Evolutionary conservation across 31 red algal genomes (phyloP), one percentile per base, ranked within the genome.

Genomic region (Odonthalia washingtoniensis): DNA sequence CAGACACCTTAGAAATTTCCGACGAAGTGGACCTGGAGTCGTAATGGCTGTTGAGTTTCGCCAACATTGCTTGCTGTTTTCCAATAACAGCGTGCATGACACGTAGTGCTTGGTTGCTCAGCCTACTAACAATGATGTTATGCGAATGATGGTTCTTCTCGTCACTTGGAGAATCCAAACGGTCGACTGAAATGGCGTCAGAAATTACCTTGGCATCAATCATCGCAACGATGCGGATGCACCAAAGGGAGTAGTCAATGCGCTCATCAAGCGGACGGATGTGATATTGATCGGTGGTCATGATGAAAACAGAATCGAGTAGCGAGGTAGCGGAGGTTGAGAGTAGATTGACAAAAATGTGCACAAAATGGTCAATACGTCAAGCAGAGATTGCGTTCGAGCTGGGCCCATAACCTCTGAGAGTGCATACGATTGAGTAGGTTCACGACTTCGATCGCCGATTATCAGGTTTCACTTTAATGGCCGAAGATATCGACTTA

Each of bases 151-250:
- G 40, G 3, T 80, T 40, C 27, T 43, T 27, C 76, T 80, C 62
- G 4, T 46, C 61, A 32, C 52, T 39, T 57, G 49, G 31, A 64
- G 38, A 12, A 28, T 33, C 44, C 28, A 33, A 33, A 14, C 14
- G 27, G 44, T 9, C 12, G 44, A 5, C 46, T 32, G 26, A 30
- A 27, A 80, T 32, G 26, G 46, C 46, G 27, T 46, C 26, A 4
- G 76, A 80, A 30, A 80, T 40, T 21, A 32, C 44, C 46, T 80
- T 80, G 37, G 84, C 72, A 0, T 64, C 72, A 69, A 43, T 78
- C 30, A 74, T 60, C 26, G 84, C 35, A 46, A 43, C 62, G 24
- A 78, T 45, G 46, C 84, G 34, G 12, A 78, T 69, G 18, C 70
- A 45, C 84, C 52, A 78, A 5, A 87, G 41, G 12, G 40, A 24